Evolutionary conservation across 225 moss, liverwort and hornwort genomes (phyloP), one percentile per base, ranked within the genome.

Genomic region (Polytrichum commune): DNA sequence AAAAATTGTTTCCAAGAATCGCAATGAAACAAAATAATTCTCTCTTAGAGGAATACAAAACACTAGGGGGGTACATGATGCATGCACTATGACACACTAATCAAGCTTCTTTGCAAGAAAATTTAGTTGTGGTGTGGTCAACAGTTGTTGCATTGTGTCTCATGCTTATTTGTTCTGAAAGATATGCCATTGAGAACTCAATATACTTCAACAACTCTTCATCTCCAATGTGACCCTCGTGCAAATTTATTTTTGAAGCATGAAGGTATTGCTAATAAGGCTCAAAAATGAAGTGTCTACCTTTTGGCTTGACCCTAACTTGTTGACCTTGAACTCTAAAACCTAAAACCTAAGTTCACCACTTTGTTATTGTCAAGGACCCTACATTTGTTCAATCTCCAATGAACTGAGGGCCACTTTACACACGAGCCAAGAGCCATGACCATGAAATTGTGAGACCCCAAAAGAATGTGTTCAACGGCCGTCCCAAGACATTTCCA

Each of bases 211-310:
- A 71, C 57, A 77, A 75, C 32, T 64, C 80, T 53, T 90, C 89
- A 19, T 80, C 79, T 55, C 74, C 70, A 33, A 84, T 80, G 72
- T 80, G 80, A 0, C 90, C 85, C 73, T 79, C 78, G 74, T 95
- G 95, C 60, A 95, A 73, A 1, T 67, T 95, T 95, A 56, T 84
- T 89, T 76, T 91, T 98, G 64, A 98, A 95, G 73, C 91, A 86
- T 25, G 83, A 69, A 26, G 98, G 95, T 32, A 95, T 78, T 2
- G 98, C 91, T 63, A 98, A 83, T 30, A 95, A 92, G 56, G 98
- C 98, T 81, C 91, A 95, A 83, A 98, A 95, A 2, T 95, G 88
- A 1, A 98, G 76, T 0, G 90, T 98, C 81, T 95, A 95, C 64
- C 98, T 91, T 88, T 74, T 93, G 95, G 61, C 30, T 71, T 5